Conservation (phyloP, 306 rosid species). For the Cucurbita ficifolia region DNA sequence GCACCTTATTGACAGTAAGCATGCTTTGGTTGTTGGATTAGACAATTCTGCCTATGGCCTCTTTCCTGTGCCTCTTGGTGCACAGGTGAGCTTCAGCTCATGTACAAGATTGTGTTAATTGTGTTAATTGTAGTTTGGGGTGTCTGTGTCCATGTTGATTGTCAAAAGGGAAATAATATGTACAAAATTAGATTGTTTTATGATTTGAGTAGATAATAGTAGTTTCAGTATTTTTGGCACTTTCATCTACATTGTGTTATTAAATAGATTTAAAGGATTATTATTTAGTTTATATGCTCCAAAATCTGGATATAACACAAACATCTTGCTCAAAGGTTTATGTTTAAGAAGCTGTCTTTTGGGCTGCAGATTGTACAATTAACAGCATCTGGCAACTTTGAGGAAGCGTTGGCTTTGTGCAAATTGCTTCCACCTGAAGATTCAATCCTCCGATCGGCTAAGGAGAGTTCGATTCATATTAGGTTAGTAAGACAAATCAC, state of each 20-base stretch:
- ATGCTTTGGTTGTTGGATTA: constrained; percentile 46
- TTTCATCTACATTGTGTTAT: not conserved
- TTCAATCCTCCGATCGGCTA: constrained; percentile 82
- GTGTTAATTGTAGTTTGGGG: not conserved
- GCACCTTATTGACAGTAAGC: constrained; percentile 49
- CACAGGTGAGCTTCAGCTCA: constrained; percentile 46
- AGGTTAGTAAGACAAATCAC: constrained; percentile 28
- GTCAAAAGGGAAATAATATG: not conserved
- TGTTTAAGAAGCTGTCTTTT: constrained; percentile 13
- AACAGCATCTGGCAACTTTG: constrained; percentile 94
- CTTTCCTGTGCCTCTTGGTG: constrained; percentile 95
- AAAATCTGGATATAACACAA: not conserved
- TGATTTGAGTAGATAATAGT: not conserved
- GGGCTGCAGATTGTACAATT: constrained; percentile 77
- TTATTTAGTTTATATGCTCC: not conserved
- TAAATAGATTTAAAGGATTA: not conserved
- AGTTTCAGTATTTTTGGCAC: not conserved
- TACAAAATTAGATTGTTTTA: not conserved
- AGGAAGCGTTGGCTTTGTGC: constrained; percentile 96
- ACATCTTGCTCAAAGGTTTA: not conserved
- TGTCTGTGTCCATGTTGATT: not conserved
- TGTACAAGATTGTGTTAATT: not conserved
- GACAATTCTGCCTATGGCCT: constrained; percentile 80
- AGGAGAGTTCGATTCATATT: constrained; percentile 89
- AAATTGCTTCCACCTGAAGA: constrained; percentile 98